Conservation (phyloP, 1,139 yeast species). For the Pichia norvegensis region DNA sequence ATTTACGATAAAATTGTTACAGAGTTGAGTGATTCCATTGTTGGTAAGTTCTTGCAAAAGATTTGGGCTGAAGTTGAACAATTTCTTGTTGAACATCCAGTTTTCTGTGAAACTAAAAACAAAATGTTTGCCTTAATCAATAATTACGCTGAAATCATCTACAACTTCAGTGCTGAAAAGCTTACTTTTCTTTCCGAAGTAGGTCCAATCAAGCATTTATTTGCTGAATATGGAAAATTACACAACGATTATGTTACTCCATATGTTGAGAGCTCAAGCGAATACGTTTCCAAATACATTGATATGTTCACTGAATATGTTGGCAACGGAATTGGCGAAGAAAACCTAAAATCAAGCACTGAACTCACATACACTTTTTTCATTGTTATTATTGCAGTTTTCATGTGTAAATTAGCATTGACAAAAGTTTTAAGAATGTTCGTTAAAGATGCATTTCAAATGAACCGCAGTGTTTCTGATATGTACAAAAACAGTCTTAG, state of each 20-base stretch:
- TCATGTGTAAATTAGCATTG: slow-evolving; percentile 13
- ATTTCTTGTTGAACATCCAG: background rate
- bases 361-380: slow-evolving; percentile 14
- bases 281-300: background rate
- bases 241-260: slow-evolving; percentile 11
- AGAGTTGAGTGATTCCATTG: background rate
- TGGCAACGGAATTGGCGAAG: background rate
- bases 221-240: slow-evolving; percentile 2
- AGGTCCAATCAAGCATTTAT: slow-evolving; percentile 10
- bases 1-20: background rate
- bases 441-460: slow-evolving; percentile 21
- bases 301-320: background rate
- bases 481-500: slow-evolving; percentile 18
- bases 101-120: background rate
- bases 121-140: background rate
- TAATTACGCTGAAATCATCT: slow-evolving; percentile 3
- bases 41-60: background rate
- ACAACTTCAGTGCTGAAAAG: background rate
- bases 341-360: background rate
- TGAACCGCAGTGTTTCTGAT: slow-evolving; percentile 18
- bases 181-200: background rate
- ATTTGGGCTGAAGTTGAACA: background rate
- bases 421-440: slow-evolving; percentile 14
- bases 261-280: slow-evolving; percentile 5
- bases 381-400: slow-evolving; percentile 14